Evolutionary conservation across 1,284 basidiomycete genomes (phyloP).

Genomic region (Somion occarium): DNA sequence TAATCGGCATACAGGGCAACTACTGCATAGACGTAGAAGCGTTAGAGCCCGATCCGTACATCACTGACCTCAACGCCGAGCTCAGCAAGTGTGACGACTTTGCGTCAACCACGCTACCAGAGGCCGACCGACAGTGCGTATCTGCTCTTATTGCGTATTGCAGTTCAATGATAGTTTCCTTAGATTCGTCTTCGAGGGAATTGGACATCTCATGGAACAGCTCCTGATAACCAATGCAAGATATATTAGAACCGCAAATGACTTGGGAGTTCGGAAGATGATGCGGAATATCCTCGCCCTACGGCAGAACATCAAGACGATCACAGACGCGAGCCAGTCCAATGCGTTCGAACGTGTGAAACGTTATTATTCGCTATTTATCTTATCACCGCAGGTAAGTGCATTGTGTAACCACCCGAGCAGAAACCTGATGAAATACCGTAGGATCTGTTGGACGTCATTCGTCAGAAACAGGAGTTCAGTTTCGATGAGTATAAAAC

Average conservation of each 20-base stretch:
- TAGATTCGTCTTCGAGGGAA: slow-evolving; percentile 85
- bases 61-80: slow-evolving; percentile 85
- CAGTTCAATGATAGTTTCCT: neutral
- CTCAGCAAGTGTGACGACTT: slow-evolving; percentile 77
- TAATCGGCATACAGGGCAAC: slow-evolving; percentile 54
- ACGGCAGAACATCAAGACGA: slow-evolving; percentile 87
- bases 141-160: neutral
- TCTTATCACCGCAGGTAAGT: slow-evolving; percentile 67
- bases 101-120: slow-evolving; percentile 56
- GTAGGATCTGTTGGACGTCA: slow-evolving; percentile 71
- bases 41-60: slow-evolving; percentile 85
- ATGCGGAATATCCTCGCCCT: slow-evolving; percentile 87
- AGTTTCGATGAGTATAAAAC: slow-evolving; percentile 88
- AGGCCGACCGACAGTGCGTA: slow-evolving; percentile 62
- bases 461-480: slow-evolving; percentile 63
- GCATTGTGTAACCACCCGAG: neutral
- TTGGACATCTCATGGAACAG: slow-evolving; percentile 85
- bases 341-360: slow-evolving; percentile 75
- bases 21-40: slow-evolving; percentile 80
- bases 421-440: neutral
- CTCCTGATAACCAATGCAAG: slow-evolving; percentile 76
- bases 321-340: slow-evolving; percentile 56
- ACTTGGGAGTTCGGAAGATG: slow-evolving; percentile 84
- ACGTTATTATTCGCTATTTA: slow-evolving; percentile 80
- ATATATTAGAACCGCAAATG: slow-evolving; percentile 68